phyloP scores from a whole-genome alignment of 768 basidiomycete species.

The Calocybe cyanea region DNA sequence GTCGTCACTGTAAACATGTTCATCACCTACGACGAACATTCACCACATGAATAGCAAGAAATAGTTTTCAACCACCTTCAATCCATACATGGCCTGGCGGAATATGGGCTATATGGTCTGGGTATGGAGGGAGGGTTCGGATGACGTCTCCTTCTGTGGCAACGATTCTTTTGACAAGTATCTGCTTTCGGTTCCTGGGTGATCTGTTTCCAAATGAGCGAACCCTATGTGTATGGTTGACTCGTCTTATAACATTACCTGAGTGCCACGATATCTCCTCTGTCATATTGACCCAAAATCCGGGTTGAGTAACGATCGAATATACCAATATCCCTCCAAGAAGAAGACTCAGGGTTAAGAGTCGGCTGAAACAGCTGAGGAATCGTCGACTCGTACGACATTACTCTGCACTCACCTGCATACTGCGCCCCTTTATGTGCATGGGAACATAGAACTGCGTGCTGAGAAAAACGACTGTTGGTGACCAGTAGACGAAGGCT shows the following conservation, averaged over 20 bases:
- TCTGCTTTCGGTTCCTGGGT: slow-evolving; percentile 47
- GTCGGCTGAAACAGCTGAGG: slow-evolving; percentile 46
- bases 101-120: slow-evolving; percentile 46
- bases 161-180: slow-evolving; percentile 64
- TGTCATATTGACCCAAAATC: slow-evolving; percentile 30
- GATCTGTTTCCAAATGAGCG: slow-evolving; percentile 48
- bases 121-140: slow-evolving; percentile 67
- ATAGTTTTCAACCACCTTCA: slow-evolving; percentile 46
- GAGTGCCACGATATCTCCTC: slow-evolving; percentile 66
- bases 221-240: not conserved
- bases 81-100: slow-evolving; percentile 71
- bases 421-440: slow-evolving; percentile 58
- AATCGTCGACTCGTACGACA: too few species aligned
- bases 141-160: slow-evolving; percentile 62
- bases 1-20: slow-evolving; percentile 63
- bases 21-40: slow-evolving; percentile 45
- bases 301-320: slow-evolving; percentile 52
- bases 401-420: slow-evolving; percentile 52
- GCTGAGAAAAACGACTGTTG: slow-evolving; percentile 43
- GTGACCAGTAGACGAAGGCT: slow-evolving; percentile 53
- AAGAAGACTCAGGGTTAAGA: slow-evolving; percentile 67
- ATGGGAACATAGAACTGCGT: slow-evolving; percentile 52
- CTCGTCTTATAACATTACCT: slow-evolving; percentile 47
- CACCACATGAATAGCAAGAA: not conserved
- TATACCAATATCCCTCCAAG: slow-evolving; percentile 56